Evolutionary conservation across 192 early-diverging fungal genomes (phyloP).

Genomic region (Coemansia sp.): DNA sequence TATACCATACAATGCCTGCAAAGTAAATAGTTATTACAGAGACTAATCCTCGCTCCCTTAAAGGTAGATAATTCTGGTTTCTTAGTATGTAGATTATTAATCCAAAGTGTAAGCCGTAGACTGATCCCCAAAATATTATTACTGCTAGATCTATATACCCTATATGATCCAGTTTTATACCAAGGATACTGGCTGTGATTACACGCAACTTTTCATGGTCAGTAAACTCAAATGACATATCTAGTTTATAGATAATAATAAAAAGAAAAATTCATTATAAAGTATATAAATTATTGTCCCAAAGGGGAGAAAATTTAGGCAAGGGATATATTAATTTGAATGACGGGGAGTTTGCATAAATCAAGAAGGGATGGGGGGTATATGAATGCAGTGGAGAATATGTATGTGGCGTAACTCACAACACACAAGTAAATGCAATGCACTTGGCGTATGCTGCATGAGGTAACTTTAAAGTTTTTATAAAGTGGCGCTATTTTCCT

Average conservation of each 20-base stretch:
- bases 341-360: not conserved
- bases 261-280: conserved; percentile 6
- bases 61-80: conserved; percentile 32
- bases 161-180: conserved; percentile 34
- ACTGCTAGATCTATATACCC: conserved; percentile 33
- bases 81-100: conserved; percentile 27
- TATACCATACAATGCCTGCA: conserved; percentile 30
- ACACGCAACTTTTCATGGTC: conserved; percentile 40
- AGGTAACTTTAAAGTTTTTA: too few species aligned
- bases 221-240: conserved; percentile 42
- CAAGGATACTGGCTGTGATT: conserved; percentile 22
- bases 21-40: conserved; percentile 14
- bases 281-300: too few species aligned
- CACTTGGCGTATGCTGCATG: too few species aligned
- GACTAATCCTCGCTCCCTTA: conserved; percentile 13
- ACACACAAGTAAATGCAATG: too few species aligned
- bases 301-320: not conserved
- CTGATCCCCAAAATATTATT: conserved; percentile 10
- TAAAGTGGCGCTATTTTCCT: not conserved
- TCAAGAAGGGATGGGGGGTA: not conserved
- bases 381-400: not conserved
- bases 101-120: conserved; percentile 27
- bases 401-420: not conserved
- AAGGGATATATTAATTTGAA: not conserved
- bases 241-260: not conserved